Conservation (phyloP, 208 protist species). For the Naegleria fowleri region DNA sequence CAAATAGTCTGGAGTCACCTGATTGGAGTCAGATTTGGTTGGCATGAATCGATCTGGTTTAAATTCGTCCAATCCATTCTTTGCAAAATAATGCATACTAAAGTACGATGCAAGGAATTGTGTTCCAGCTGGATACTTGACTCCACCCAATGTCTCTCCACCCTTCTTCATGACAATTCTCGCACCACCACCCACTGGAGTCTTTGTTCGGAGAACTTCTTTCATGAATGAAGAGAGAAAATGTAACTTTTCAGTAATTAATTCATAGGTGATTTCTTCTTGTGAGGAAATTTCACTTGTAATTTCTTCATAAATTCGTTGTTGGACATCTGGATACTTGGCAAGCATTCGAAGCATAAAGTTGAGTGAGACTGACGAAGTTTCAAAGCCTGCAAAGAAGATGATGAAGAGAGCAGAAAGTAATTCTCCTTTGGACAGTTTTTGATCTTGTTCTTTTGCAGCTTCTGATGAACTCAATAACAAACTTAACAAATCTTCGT, state of each 20-base stretch:
- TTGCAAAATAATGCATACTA: not conserved
- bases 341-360: not conserved
- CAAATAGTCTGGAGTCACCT: not conserved
- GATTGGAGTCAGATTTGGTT: not conserved
- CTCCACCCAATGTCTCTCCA: not conserved
- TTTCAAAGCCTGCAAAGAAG: not conserved
- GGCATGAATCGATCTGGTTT: not conserved
- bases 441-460: not conserved
- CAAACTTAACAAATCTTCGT: not conserved
- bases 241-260: not conserved
- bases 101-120: not conserved
- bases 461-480: not conserved
- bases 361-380: not conserved
- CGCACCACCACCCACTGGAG: not conserved
- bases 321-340: not conserved
- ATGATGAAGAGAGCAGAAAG: not conserved
- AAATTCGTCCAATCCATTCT: not conserved
- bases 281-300: not conserved
- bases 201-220: not conserved
- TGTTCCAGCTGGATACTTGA: not conserved
- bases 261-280: not conserved
- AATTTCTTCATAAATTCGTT: not conserved
- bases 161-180: not conserved
- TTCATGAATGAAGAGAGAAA: not conserved
- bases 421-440: not conserved